A percentile compares a stretch with the other conserved stretches of the same genome.
Evolutionary conservation across 2,329 filamentous ascomycete species (phyloP).

Genomic region (Sclerotinia subarctica): DNA sequence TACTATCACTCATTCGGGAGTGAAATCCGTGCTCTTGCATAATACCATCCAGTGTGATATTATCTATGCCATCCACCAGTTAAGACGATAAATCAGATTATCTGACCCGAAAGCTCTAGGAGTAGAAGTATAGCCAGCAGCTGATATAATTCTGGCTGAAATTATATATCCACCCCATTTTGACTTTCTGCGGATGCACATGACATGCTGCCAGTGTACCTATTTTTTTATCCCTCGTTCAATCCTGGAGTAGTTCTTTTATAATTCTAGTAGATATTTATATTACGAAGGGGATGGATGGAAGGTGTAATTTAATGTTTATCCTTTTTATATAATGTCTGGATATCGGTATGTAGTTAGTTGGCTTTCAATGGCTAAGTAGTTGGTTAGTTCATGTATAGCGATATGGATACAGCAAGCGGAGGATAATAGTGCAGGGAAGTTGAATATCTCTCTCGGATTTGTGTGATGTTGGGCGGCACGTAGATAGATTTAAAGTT

Average conservation of each 20-base stretch:
- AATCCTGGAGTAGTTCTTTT: background rate
- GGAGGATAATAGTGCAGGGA: no score
- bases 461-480: no score
- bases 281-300: background rate
- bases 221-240: background rate
- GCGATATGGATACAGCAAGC: no score
- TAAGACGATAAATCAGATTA: background rate
- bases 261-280: background rate
- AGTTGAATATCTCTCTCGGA: no score
- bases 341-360: no score
- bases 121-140: no score
- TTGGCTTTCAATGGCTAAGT: no score
- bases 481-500: no score
- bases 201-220: background rate
- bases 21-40: background rate
- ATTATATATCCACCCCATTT: background rate
- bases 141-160: background rate
- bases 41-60: background rate
- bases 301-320: no score
- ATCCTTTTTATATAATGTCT: no score
- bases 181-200: background rate
- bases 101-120: no score
- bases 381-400: no score
- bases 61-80: background rate
- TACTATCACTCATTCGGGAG: background rate